Evolutionary conservation across 768 basidiomycete genomes (phyloP), one percentile per base, ranked within the genome.

Genomic region (Clitopilus hobsonii): DNA sequence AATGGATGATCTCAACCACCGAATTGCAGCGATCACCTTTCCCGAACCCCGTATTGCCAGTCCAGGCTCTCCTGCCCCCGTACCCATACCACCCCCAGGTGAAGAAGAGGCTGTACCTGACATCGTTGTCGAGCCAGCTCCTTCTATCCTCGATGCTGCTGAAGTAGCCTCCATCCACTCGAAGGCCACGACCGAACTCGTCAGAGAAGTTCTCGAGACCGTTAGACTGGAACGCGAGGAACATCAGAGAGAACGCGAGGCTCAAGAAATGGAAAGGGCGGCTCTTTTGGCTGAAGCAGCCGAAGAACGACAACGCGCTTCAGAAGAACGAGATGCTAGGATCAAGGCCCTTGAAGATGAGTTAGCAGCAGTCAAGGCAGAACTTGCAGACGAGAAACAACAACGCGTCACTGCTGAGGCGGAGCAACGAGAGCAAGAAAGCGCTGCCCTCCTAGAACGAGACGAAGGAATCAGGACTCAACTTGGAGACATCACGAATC

Each of bases 401-500:
- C 72, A 80, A 52, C 74, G 84, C 11, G 61, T 73, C 14, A 78
- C 81, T 0, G 83, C 86, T 54, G 84, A 86, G 41, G 74, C 83
- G 1, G 86, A 87, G 57, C 75, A 78, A 18, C 74, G 81, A 27
- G 86, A 89, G 63, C 75, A 74, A 26, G 84, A 87, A 57, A 71
- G 80, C 20, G 70, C 71, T 32, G 87, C 86, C 49, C 71, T 74
- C 28, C 63, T 72, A 32, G 87, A 89, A 54, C 79, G 84, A 5
- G 82, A 86, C 57, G 83, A 86, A 13, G 76, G 70, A 6, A 66
- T 89, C 38, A 75, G 82, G 28, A 72, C 67, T 32, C 89, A 91
- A 59, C 67, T 94, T 13, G 71, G 66, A 4, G 89, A 92, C 56
- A 81, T 94, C 58, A 86, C 90, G 1, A 85, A 86, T 58, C 65